These are phyloP conservation scores for Malassezia dermatis DNA, from an alignment of 1,284 basidiomycete species.

Conservation along the genomic window DNA sequence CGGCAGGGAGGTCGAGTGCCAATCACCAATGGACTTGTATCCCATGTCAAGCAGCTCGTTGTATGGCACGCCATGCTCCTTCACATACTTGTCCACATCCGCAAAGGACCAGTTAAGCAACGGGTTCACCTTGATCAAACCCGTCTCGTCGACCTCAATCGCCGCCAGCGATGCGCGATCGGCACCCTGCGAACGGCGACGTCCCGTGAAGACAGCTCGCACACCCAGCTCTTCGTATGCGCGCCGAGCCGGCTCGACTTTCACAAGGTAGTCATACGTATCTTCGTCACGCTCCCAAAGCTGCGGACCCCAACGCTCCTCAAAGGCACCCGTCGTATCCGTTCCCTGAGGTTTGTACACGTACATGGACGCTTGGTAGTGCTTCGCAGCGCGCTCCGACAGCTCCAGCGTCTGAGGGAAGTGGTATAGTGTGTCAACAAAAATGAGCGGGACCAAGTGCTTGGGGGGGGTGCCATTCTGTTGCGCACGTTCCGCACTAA, in stretches of 20 bases:
- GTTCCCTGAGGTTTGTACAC: conserved; percentile 71
- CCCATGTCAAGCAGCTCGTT: conserved; percentile 81
- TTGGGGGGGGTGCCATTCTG: conserved; percentile 18
- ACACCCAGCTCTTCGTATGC: conserved; percentile 75
- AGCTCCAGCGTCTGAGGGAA: conserved; percentile 85
- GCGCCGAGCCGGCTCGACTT: conserved; percentile 84
- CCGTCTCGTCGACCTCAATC: conserved; percentile 81
- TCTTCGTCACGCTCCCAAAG: conserved; percentile 84
- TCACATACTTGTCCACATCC: conserved; percentile 75
- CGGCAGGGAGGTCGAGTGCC: conserved; percentile 72
- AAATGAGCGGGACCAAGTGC: conserved; percentile 47
- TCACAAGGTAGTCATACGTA: conserved; percentile 83
- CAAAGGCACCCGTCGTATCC: conserved; percentile 63
- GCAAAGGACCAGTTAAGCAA: conserved; percentile 80
- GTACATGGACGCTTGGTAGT: conserved; percentile 65
- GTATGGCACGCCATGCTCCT: conserved; percentile 71
- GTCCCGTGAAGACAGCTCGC: conserved; percentile 81
- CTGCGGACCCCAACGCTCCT: conserved; percentile 65
- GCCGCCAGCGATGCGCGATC: conserved; percentile 72
- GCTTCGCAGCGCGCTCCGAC: conserved; percentile 65
- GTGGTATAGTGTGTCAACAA: conserved; percentile 81
- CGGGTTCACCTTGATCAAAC: conserved; percentile 88
- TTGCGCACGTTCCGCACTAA: conserved; percentile 31
- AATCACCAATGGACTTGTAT: conserved; percentile 89
- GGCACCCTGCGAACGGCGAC: conserved; percentile 80